Conservation (phyloP, 805 yeast genomes). For the Ogataea methylovora region DNA sequence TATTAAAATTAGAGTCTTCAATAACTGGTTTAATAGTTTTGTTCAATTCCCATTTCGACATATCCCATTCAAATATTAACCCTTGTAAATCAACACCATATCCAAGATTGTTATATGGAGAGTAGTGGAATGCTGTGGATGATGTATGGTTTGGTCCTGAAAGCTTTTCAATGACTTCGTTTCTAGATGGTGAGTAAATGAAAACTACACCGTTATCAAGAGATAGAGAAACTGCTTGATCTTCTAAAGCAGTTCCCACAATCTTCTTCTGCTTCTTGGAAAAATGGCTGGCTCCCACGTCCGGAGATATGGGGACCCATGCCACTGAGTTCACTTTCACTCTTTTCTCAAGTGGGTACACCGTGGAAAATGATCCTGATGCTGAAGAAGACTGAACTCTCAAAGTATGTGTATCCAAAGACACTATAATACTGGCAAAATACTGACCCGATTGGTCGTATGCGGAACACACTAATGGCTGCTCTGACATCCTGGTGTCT, state of each 20-base stretch:
- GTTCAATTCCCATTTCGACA: constrained; percentile 32
- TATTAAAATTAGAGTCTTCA: constrained; percentile 15
- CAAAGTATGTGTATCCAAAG: constrained; percentile 65
- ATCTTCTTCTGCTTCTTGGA: not conserved
- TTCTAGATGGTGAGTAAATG: constrained; percentile 60
- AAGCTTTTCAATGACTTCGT: constrained; percentile 39
- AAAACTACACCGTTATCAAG: constrained; percentile 57
- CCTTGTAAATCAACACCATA: constrained; percentile 61
- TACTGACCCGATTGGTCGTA: constrained; percentile 60
- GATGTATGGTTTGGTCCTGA: constrained; percentile 8
- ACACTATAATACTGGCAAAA: constrained; percentile 57
- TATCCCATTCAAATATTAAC: constrained; percentile 54
- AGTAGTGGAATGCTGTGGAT: constrained; percentile 38
- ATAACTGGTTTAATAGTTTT: constrained; percentile 34
- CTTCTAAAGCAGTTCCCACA: constrained; percentile 19
- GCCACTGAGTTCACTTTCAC: constrained; percentile 38
- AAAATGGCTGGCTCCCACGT: too few relatives aligned
- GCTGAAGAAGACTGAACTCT: constrained; percentile 48
- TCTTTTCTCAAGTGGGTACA: constrained; percentile 46
- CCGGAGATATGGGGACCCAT: constrained; percentile 47
- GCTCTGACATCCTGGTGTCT: too few relatives aligned
- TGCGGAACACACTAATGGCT: constrained; percentile 28
- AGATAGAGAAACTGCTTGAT: constrained; percentile 50
- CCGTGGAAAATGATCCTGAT: constrained; percentile 28
- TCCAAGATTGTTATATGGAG: constrained; percentile 31